phyloP scores from a whole-genome alignment of 768 basidiomycete genomes.

The Leccinum longicurvipes region DNA sequence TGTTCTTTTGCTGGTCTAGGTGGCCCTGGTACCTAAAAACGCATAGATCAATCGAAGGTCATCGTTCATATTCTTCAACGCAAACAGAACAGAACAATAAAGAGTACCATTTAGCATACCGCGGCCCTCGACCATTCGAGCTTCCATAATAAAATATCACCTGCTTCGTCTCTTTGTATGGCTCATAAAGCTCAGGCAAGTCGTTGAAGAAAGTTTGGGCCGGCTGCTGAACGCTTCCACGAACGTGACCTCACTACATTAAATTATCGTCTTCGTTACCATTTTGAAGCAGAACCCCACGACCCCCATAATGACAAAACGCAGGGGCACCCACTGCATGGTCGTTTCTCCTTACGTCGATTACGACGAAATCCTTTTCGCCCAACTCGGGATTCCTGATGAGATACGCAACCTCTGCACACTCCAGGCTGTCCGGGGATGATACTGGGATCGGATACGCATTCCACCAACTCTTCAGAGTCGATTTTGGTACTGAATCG shows the following conservation, averaged over 20 bases:
- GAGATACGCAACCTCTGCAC: slow-evolving; percentile 38
- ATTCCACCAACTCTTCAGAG: slow-evolving; percentile 50
- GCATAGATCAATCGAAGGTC: background rate
- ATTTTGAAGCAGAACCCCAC: background rate
- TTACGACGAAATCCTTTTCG: slow-evolving; percentile 36
- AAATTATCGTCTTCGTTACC: background rate
- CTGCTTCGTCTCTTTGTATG: slow-evolving; percentile 35
- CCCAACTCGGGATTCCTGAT: slow-evolving; percentile 12
- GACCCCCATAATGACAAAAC: background rate
- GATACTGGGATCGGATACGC: slow-evolving; percentile 44
- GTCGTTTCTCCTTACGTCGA: slow-evolving; percentile 51
- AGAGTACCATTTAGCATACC: slow-evolving; percentile 55
- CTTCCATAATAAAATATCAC: slow-evolving; percentile 57
- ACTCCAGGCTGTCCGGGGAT: slow-evolving; percentile 27
- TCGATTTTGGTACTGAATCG: background rate
- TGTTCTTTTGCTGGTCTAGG: slow-evolving; percentile 32
- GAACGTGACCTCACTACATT: slow-evolving; percentile 51
- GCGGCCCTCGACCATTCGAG: slow-evolving; percentile 49
- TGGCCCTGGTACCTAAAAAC: slow-evolving; percentile 48
- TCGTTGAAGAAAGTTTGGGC: slow-evolving; percentile 52
- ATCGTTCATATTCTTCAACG: background rate
- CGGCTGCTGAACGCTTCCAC: slow-evolving; percentile 45
- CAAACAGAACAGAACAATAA: background rate
- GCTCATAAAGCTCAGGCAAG: slow-evolving; percentile 39
- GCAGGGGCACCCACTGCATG: slow-evolving; percentile 35